Percentiles rank a stretch among this genome's conserved stretches.
Evolutionary conservation across 108 stramenopile genomes (phyloP).

Genomic region (Skeletonema costatum): DNA sequence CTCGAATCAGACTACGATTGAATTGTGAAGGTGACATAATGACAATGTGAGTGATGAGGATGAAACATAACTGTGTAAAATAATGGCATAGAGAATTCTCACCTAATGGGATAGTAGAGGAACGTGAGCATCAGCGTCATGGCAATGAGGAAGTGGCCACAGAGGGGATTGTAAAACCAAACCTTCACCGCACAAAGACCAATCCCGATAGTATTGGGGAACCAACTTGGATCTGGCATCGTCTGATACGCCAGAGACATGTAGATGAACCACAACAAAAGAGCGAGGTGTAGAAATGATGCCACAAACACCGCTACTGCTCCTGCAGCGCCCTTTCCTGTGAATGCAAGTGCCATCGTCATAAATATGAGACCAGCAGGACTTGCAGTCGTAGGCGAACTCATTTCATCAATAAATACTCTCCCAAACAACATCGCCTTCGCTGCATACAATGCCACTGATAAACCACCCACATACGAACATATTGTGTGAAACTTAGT

Average conservation of each 20-base stretch:
- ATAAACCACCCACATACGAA: conserved; percentile 52
- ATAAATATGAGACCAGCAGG: conserved; percentile 79
- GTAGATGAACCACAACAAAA: conserved; percentile 80
- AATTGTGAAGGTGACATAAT: neutral
- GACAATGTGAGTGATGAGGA: neutral
- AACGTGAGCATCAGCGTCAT: conserved; percentile 66
- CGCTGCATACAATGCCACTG: conserved; percentile 51
- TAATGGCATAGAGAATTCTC: neutral
- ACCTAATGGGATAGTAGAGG: conserved; percentile 36
- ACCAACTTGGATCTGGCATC: conserved; percentile 79
- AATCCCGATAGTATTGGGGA: conserved; percentile 77
- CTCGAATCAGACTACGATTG: conserved; percentile 46
- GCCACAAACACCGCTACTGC: conserved; percentile 63
- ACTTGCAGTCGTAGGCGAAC: conserved; percentile 75
- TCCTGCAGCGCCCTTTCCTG: conserved; percentile 67
- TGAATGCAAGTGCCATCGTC: conserved; percentile 73
- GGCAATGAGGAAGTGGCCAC: conserved; percentile 73
- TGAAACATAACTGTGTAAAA: neutral
- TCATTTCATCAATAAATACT: conserved; percentile 76
- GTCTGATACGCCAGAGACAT: conserved; percentile 79
- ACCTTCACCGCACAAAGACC: conserved; percentile 76
- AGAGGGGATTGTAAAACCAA: conserved; percentile 71
- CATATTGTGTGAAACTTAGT: conserved; percentile 63
- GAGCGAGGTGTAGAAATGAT: conserved; percentile 57
- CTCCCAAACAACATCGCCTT: conserved; percentile 60